Base-by-base conservation (phyloP, 257 asterid genomes). In the Nicotiana paniculata region DNA sequence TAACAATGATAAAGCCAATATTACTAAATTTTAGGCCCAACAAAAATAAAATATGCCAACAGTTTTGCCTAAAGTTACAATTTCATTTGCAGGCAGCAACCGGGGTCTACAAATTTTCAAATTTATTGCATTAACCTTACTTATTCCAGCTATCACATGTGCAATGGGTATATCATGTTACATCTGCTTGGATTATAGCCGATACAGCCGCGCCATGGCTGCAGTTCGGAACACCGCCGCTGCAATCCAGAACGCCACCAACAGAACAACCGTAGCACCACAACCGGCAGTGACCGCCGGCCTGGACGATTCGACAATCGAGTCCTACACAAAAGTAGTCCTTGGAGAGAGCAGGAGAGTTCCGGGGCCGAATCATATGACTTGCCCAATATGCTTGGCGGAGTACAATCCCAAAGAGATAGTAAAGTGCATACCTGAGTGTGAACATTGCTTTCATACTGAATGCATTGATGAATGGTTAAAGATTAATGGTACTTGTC, bases 381-480 rank as follows among this genome's bases (percentile, higher is more conserved):
- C 90, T 9, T 95, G 99, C 68, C 90, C 98, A 1, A 95, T 93
- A 86, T 93, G 99, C 59, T 83, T 95, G 1, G 82, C 81, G 1
- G 99, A 95, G n/a, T 95, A 95, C 83, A 62, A 82, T 5, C 92
- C 98, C 0, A 91, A 88, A 69, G 97, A 93, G 43, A 88, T 86
- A 2, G 16, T 95, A 0, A 84, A 91, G 79, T 81, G 93, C 80
- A 89, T 95, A 21, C 95, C 98, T 9, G 89, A 82, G 7, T 93
- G 99, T 77, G 88, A 91, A 5, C 99, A 95, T 77, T 95, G 97
- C 85, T 93, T 95, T 82, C 99, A 93, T 67, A 90, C 93, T 2
- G 93, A 90, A 0, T 95, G 98, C 62, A 89, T 93, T 26, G 99
- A 93, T 78, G 97, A 90, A 82, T 93, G 99, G 99, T 63, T 95